phyloP scores from a whole-genome alignment of 139 green algal species.

The Closterium sp. region DNA sequence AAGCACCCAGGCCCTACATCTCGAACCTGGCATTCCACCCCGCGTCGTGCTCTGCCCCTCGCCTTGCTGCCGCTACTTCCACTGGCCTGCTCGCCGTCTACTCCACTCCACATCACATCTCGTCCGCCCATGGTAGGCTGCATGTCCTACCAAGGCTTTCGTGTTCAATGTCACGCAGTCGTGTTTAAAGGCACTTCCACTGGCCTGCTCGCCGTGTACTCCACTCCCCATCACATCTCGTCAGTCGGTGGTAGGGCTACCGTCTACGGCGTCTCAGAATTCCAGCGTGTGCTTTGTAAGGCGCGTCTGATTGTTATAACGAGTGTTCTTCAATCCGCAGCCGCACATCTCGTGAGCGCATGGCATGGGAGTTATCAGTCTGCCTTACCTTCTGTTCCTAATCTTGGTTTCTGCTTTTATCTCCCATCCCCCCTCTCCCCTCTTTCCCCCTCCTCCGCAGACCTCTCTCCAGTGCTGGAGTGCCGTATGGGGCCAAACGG shows the following conservation, averaged over 20 bases:
- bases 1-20: not conserved
- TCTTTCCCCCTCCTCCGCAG: not conserved
- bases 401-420: not conserved
- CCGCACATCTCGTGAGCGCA: too few relatives aligned
- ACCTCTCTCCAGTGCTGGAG: not conserved
- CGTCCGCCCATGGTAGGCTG: not conserved
- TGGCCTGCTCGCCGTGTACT: too few relatives aligned
- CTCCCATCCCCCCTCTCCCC: not conserved
- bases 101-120: not conserved
- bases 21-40: not conserved
- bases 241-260: too few relatives aligned
- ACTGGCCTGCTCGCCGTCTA: not conserved
- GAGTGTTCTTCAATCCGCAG: too few relatives aligned
- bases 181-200: too few relatives aligned
- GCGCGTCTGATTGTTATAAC: too few relatives aligned
- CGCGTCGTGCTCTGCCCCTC: not conserved
- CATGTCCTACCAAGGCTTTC: too few relatives aligned
- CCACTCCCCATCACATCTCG: too few relatives aligned
- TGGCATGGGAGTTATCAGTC: too few relatives aligned
- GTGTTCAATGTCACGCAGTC: not conserved
- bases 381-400: not conserved
- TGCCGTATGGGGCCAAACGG: not conserved
- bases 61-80: not conserved
- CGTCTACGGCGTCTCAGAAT: too few relatives aligned
- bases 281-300: too few relatives aligned